Conservation (phyloP, 805 yeast genomes). For the Phaffomyces antillensis region DNA sequence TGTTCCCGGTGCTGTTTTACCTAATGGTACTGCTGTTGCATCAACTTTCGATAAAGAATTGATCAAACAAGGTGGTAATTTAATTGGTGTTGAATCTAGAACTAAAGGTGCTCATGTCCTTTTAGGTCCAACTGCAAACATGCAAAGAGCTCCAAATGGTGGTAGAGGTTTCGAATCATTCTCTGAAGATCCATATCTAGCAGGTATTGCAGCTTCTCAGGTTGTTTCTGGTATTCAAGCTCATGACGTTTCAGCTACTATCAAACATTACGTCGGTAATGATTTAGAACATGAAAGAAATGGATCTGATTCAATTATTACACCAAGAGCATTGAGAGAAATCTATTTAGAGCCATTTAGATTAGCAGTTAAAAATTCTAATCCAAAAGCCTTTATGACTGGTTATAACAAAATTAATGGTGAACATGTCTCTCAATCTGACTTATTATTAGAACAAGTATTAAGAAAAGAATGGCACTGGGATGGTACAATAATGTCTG, state of each 20-base stretch:
- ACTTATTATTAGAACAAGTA: conserved; percentile 35
- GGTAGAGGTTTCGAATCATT: conserved; percentile 60
- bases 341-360: conserved; percentile 59
- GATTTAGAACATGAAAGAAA: conserved; percentile 53
- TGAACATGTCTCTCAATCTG: conserved; percentile 44
- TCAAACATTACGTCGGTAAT: conserved; percentile 59
- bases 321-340: conserved; percentile 59
- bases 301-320: conserved; percentile 39
- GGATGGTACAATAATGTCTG: conserved; percentile 52
- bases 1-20: conserved; percentile 50
- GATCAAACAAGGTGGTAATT: conserved; percentile 39
- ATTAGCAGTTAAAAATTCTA: conserved; percentile 43
- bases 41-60: conserved; percentile 48
- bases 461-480: conserved; percentile 52
- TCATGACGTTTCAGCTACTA: conserved; percentile 43
- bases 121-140: conserved; percentile 45
- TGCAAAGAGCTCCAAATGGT: conserved; percentile 50
- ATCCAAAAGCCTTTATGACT: conserved; percentile 54
- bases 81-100: conserved; percentile 49
- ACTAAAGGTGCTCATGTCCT: conserved; percentile 46
- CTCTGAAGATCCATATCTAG: conserved; percentile 51
- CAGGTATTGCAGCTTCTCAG: conserved; percentile 41
- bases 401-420: conserved; percentile 61
- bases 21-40: conserved; percentile 52
- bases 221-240: conserved; percentile 49